A percentile compares a stretch with the other conserved stretches of the same genome.
phyloP scores from a whole-genome alignment of 2,329 filamentous ascomycete genomes.

The Teratosphaeria epicoccoides region DNA sequence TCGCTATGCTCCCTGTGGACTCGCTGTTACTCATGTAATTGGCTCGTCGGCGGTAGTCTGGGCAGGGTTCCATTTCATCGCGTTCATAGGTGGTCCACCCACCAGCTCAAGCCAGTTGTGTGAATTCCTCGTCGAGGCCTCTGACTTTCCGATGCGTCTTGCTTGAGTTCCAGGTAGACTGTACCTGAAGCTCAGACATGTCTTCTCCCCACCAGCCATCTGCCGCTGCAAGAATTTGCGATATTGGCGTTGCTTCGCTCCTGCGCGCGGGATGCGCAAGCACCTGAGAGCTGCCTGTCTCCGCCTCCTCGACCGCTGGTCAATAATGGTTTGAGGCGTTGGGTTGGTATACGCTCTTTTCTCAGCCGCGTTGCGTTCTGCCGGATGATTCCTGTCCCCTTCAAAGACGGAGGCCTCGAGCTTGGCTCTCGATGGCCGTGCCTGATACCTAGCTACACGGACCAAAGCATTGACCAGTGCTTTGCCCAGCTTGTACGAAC shows the following conservation, averaged over 20 bases:
- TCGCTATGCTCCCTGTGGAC: neutral
- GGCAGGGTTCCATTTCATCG: neutral
- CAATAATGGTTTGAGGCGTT: neutral
- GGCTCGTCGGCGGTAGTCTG: neutral
- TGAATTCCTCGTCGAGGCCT: neutral
- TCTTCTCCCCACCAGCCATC: neutral
- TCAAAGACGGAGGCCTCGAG: neutral
- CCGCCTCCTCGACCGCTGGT: neutral
- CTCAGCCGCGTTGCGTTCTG: neutral
- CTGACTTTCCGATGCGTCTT: neutral
- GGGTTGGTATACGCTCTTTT: neutral
- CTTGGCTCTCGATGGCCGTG: neutral
- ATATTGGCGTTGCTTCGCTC: neutral
- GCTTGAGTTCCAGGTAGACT: neutral
- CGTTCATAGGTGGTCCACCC: neutral
- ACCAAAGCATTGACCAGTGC: conserved; percentile 7
- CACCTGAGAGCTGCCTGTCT: neutral
- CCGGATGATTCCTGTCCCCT: neutral
- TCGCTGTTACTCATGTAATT: no score
- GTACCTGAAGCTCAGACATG: neutral
- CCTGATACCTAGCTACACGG: neutral
- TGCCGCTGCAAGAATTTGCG: neutral
- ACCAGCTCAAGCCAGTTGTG: neutral
- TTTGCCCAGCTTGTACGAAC: conserved; percentile 9
- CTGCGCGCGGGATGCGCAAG: neutral